Percentiles rank a stretch among this genome's conserved stretches.
Evolutionary conservation across 2,329 filamentous ascomycete species (phyloP).

Genomic region (Aspergillus puulaauensis): DNA sequence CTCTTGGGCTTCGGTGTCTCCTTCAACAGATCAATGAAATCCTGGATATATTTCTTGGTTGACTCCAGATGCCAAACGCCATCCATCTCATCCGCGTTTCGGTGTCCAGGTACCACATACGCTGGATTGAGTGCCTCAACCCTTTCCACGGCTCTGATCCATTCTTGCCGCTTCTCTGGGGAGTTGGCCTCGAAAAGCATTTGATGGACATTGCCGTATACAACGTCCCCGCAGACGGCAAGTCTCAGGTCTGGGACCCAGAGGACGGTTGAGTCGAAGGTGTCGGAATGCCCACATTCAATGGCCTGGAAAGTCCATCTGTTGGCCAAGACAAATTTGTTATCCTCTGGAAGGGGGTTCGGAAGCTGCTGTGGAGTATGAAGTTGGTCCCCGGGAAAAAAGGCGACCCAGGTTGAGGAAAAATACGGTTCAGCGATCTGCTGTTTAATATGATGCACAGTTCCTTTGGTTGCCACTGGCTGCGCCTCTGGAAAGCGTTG

Average conservation of each 20-base stretch:
- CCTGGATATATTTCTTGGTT: neutral
- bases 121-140: slow-evolving; percentile 31
- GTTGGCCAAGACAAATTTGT: too few species aligned
- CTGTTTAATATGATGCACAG: slow-evolving; percentile 3
- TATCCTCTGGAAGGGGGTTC: neutral
- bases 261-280: slow-evolving; percentile 34
- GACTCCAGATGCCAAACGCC: neutral
- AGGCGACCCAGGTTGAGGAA: neutral
- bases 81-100: neutral
- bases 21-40: neutral
- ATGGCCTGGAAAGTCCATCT: slow-evolving; percentile 7
- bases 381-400: neutral
- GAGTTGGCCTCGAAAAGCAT: slow-evolving; percentile 38
- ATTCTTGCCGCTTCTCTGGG: slow-evolving; percentile 28
- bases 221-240: slow-evolving; percentile 40
- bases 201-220: slow-evolving; percentile 40
- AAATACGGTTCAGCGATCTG: neutral
- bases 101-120: slow-evolving; percentile 26
- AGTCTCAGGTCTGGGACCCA: slow-evolving; percentile 35
- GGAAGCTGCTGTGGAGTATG: neutral
- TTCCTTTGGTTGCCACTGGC: slow-evolving; percentile 4
- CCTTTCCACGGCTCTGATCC: slow-evolving; percentile 34
- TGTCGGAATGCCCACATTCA: slow-evolving; percentile 30
- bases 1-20: too few species aligned
- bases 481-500: neutral